These are phyloP conservation scores for Dryadomyces quercus-mongolicae DNA, from an alignment of 2,329 filamentous ascomycete species.

Conservation along the genomic window DNA sequence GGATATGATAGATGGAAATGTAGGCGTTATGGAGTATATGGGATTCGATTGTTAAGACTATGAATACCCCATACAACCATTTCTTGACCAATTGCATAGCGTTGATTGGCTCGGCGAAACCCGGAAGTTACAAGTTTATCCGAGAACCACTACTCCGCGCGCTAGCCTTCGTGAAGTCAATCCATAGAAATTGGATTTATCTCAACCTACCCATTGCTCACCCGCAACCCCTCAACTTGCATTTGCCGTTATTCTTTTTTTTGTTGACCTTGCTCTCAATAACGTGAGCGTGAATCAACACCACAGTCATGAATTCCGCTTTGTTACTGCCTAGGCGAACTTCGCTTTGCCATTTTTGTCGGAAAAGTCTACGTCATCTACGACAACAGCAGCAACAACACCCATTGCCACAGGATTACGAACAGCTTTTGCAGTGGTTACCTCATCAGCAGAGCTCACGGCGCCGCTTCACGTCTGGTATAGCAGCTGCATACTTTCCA, in stretches of 20 bases:
- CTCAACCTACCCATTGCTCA: background rate
- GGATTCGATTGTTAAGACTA: no score
- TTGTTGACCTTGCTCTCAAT: no score
- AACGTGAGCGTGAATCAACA: background rate
- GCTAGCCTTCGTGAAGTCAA: constrained; percentile 4
- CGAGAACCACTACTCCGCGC: constrained; percentile 10
- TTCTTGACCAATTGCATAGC: constrained; percentile 16
- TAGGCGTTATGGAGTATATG: background rate
- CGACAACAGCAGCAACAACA: constrained; percentile 22
- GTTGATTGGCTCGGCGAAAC: constrained; percentile 17
- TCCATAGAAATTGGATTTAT: background rate
- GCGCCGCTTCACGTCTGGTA: constrained; percentile 28
- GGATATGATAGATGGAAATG: background rate
- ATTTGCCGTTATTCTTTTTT: background rate
- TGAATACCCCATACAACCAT: no score
- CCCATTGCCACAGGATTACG: constrained; percentile 21
- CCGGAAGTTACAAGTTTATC: constrained; percentile 10
- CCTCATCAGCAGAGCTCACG: constrained; percentile 8
- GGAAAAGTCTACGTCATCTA: constrained; percentile 26
- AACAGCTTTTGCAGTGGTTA: constrained; percentile 14
- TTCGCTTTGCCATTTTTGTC: constrained; percentile 27
- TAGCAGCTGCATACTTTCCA: constrained; percentile 33
- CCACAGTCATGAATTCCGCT: constrained; percentile 28
- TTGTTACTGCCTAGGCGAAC: constrained; percentile 21
- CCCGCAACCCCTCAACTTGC: background rate